These are phyloP conservation scores for Paramyrothecium sp. DNA, from an alignment of 2,329 filamentous ascomycete genomes.

Conservation along the genomic window DNA sequence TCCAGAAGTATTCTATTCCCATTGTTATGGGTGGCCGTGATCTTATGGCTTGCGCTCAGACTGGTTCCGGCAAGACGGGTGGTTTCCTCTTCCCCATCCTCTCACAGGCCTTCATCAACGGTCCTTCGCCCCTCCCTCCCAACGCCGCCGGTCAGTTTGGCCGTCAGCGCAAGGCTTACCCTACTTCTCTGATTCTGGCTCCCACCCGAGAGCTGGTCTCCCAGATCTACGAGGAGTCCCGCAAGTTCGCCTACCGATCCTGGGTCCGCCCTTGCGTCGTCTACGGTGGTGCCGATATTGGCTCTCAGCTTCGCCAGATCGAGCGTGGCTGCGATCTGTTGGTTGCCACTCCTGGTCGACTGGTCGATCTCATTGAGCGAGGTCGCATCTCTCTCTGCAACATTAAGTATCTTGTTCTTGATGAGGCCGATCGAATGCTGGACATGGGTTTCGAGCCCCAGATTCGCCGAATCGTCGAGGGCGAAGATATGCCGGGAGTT, in stretches of 20 bases:
- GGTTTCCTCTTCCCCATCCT: conserved; percentile 99
- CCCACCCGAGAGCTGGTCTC: conserved; percentile 98
- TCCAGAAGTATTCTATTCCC: conserved; percentile 99
- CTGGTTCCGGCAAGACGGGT: conserved; percentile 99
- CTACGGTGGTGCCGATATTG: conserved; percentile 98
- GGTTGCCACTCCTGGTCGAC: conserved; percentile 93
- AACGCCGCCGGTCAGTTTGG: conserved; percentile 71
- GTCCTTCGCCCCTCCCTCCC: conserved; percentile 70
- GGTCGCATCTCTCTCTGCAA: conserved; percentile 95
- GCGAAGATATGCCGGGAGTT: conserved; percentile 92
- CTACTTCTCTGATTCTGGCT: conserved; percentile 91
- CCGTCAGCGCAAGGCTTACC: conserved; percentile 96
- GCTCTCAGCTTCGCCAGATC: conserved; percentile 95
- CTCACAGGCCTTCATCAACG: conserved; percentile 92
- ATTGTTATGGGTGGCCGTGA: conserved; percentile 98
- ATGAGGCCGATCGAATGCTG: conserved; percentile 99
- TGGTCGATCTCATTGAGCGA: conserved; percentile 97
- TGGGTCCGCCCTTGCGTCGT: conserved; percentile 99
- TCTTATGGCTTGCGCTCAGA: conserved; percentile 99
- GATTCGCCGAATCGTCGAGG: conserved; percentile 97
- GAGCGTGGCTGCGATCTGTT: conserved; percentile 96
- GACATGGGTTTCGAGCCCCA: conserved; percentile 99
- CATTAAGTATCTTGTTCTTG: conserved; percentile 98
- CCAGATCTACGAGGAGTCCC: conserved; percentile 95
- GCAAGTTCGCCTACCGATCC: conserved; percentile 98